phyloP scores from a whole-genome alignment of 2,329 filamentous ascomycete genomes.

The Sphaceloma murrayae region DNA sequence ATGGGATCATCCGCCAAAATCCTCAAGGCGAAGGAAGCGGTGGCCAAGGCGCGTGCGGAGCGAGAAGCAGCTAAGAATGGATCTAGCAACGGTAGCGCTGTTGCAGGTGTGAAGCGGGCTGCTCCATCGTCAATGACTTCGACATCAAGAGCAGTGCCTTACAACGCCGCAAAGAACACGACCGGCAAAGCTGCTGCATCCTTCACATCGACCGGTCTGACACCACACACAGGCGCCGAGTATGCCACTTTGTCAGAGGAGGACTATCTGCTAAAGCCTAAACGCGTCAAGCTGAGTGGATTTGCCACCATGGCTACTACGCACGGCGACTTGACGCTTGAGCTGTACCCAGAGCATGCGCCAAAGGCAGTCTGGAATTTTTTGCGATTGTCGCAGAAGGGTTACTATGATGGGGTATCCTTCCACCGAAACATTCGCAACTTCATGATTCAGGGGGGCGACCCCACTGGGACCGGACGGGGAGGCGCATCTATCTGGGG shows the following conservation, averaged over 20 bases:
- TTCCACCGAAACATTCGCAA: slow-evolving; percentile 93
- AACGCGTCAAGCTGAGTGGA: slow-evolving; percentile 78
- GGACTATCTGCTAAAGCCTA: slow-evolving; percentile 91
- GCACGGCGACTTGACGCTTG: slow-evolving; percentile 73
- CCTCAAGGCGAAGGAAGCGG: slow-evolving; percentile 79
- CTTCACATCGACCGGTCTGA: slow-evolving; percentile 89
- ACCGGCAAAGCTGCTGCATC: slow-evolving; percentile 85
- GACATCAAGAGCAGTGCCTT: slow-evolving; percentile 42
- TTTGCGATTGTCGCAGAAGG: slow-evolving; percentile 72
- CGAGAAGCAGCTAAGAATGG: slow-evolving; percentile 38
- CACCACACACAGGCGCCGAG: slow-evolving; percentile 80
- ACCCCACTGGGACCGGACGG: slow-evolving; percentile 82
- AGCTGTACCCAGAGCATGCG: slow-evolving; percentile 82
- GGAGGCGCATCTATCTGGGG: slow-evolving; percentile 91
- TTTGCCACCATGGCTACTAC: slow-evolving; percentile 87
- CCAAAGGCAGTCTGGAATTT: slow-evolving; percentile 98
- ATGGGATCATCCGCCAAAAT: slow-evolving; percentile 76
- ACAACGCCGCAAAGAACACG: slow-evolving; percentile 84
- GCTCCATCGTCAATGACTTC: slow-evolving; percentile 23
- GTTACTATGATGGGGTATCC: slow-evolving; percentile 73
- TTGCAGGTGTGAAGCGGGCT: slow-evolving; percentile 50
- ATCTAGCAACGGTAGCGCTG: slow-evolving; percentile 32
- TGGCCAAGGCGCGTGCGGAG: slow-evolving; percentile 77
- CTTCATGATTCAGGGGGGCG: slow-evolving; percentile 97
- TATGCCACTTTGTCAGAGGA: slow-evolving; percentile 82